Base-by-base conservation (phyloP, 495 filamentous ascomycete genomes). In the Aeminium ludgeri region DNA sequence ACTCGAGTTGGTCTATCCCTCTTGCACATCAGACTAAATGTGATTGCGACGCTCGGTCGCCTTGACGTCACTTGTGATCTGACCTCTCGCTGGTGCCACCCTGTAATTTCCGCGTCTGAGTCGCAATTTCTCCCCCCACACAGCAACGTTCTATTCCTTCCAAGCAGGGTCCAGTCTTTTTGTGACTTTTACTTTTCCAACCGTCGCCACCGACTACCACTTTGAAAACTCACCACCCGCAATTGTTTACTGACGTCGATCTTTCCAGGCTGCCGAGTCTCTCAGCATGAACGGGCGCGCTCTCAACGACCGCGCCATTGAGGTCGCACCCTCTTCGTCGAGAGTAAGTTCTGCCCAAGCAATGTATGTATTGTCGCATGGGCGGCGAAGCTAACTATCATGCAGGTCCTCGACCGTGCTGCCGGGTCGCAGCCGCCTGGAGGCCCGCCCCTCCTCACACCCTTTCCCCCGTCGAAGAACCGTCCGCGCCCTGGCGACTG, bases 271-370 rank as follows among this genome's bases (percentile, higher is more conserved):
- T 60, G 89, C 89, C 16, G 89, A 97, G 57, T 91, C 82, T 62
- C 69, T 97, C 33, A 94, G 89, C 66, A 97, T 97, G 89, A 97
- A 97, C 51, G 89, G 89, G 32, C 82, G 89, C 42, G 89, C 89
- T 30, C 68, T 97, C 36, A 97, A 95, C 52, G 89, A 97, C 58
- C 96, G 95, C 64, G 89, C 89, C 37, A 95, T 97, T 53, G 89
- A 97, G 56, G 89, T 97, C 28, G 92, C 89, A 13, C 89, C 89
- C 2, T 93, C 84, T 11, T 91, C 82, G n/a, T 86, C 81, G 60
- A 75, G 89, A 12, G 50, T 49, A 41, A 44, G 41, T 43, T 25
- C 23, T 25, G 23, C 23, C 8, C 8, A 3, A 25, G 8, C 3
- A 25, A 25, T 25, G 23, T 18, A 25, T 25, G 23, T 18, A 34